Evolutionary conservation across 129 eudicot species (phyloP).

Genomic region (Arctium lappa): DNA sequence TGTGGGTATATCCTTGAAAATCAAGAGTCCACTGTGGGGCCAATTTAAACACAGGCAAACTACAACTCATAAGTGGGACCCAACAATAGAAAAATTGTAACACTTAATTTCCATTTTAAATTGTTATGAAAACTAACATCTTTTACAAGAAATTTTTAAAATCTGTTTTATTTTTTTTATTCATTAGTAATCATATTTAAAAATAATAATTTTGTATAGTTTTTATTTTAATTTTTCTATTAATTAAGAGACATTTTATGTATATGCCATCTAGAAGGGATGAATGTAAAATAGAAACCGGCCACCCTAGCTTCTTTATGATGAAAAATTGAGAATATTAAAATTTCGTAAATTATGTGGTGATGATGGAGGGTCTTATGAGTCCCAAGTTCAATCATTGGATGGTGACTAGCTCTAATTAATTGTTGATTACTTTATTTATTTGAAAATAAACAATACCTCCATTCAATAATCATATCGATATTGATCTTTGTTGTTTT

Average conservation of each 20-base stretch:
- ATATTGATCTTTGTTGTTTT: neutral
- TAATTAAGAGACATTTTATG: neutral
- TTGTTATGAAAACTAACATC: no score
- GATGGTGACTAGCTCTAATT: conserved; percentile 11
- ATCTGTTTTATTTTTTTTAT: no score
- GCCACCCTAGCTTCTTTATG: neutral
- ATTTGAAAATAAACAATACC: neutral
- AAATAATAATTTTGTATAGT: neutral
- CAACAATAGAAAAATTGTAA: neutral
- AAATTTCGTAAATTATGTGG: neutral
- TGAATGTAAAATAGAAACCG: neutral
- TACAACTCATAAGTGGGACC: conserved; percentile 58
- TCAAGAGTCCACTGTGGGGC: conserved; percentile 62
- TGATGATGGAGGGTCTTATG: conserved; percentile 1
- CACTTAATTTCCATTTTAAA: neutral
- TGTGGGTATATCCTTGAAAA: conserved; percentile 24
- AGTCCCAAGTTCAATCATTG: conserved; percentile 33
- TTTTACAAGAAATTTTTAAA: neutral
- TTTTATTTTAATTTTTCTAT: neutral
- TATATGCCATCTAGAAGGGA: neutral
- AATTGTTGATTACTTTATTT: neutral
- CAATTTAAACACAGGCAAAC: conserved; percentile 38
- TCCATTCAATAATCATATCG: neutral
- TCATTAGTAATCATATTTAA: no score
- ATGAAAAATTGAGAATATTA: neutral